phyloP scores from a whole-genome alignment of 257 asterid species.

The Marsdenia floribunda region DNA sequence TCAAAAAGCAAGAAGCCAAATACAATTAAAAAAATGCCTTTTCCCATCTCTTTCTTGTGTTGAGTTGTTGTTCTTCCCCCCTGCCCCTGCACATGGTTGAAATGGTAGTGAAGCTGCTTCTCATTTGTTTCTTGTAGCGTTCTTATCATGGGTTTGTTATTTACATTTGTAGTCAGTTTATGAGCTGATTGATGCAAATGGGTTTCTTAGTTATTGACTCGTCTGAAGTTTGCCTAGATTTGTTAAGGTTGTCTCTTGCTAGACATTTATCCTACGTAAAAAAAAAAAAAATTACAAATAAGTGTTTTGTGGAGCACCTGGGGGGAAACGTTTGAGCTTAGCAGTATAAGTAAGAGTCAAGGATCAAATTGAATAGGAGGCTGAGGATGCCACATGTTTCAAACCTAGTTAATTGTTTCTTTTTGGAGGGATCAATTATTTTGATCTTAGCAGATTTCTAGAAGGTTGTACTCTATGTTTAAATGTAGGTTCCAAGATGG shows the following conservation, averaged over 20 bases:
- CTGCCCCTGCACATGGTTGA: background rate
- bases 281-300: background rate
- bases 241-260: background rate
- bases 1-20: background rate
- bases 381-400: background rate
- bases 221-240: background rate
- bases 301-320: background rate
- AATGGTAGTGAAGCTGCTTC: background rate
- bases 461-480: background rate
- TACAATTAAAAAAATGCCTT: background rate
- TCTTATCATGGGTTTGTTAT: background rate
- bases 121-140: background rate
- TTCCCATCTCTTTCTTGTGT: constrained; percentile 1
- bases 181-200: background rate
- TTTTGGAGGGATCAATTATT: background rate
- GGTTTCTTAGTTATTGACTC: background rate
- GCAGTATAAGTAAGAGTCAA: background rate
- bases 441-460: background rate
- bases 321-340: background rate
- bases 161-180: background rate
- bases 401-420: background rate
- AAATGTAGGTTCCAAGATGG: background rate
- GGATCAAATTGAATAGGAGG: background rate
- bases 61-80: background rate
- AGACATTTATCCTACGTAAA: background rate